Base-by-base conservation (phyloP, 2,329 filamentous ascomycete species). In the Pleomassaria siparia region DNA sequence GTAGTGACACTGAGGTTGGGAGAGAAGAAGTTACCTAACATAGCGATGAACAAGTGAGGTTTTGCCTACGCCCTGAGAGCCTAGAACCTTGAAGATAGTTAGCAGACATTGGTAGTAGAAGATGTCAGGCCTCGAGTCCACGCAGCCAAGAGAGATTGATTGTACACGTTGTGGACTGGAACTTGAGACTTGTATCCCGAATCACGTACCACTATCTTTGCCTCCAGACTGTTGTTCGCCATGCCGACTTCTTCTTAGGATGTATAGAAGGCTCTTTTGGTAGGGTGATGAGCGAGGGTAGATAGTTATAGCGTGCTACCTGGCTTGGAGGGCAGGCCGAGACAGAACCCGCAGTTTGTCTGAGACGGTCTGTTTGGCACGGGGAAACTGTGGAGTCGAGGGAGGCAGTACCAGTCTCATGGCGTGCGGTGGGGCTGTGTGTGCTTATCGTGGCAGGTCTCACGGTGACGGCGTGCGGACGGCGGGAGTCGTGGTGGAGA, bases 151-250 rank as follows among this genome's bases (percentile, higher is more conserved):
- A n/a, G n/a, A n/a, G n/a, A n/a, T n/a, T n/a, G n/a, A n/a, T n/a
- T n/a, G n/a, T n/a, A n/a, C n/a, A n/a, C n/a, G n/a, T n/a, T n/a
- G n/a, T n/a, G n/a, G n/a, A n/a, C n/a, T n/a, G n/a, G n/a, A n/a
- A n/a, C n/a, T n/a, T n/a, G n/a, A n/a, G n/a, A n/a, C n/a, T n/a
- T n/a, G n/a, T n/a, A n/a, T n/a, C n/a, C n/a, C n/a, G n/a, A n/a
- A n/a, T n/a, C 88, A 63, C 91, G 84, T 54, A 91, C 85, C 58
- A 91, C 85, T 48, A 91, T 87, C 72, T 91, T 90, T 68, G 88
- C 86, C 75, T 91, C 87, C 63, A 91, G 81, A 32, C 85, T 86
- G 60, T 69, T 66, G 60, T 69, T 66, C 24, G 64, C 53, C 64
- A 69, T 69, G 47, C 26, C n/a, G n/a, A n/a, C n/a, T n/a, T n/a